phyloP scores from a whole-genome alignment of 2,329 filamentous ascomycete species.

The Fusarium xyrophilum region DNA sequence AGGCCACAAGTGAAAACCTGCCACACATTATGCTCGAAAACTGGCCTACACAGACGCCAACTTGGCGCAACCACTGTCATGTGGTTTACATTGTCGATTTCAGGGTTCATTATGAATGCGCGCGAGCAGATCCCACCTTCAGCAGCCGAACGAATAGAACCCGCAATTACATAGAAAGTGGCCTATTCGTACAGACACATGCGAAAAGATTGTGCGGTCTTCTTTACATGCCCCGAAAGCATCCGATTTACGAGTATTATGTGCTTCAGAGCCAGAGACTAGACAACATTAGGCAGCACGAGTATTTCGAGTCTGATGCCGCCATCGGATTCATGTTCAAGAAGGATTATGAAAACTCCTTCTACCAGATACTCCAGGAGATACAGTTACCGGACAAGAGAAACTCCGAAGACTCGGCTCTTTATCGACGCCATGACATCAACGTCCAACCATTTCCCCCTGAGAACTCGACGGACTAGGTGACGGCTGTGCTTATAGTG shows the following conservation, averaged over 20 bases:
- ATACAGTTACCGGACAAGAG: neutral
- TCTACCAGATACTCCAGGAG: conserved; percentile 3
- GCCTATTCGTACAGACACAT: conserved; percentile 26
- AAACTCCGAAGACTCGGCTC: neutral
- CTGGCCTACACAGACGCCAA: neutral
- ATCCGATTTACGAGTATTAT: conserved; percentile 1
- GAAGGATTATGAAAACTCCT: conserved; percentile 21
- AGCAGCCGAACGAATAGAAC: neutral
- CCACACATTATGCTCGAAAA: neutral
- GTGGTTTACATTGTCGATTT: conserved; percentile 29
- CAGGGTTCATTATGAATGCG: neutral
- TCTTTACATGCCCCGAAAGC: conserved; percentile 18
- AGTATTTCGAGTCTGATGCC: conserved; percentile 17
- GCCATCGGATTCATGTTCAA: conserved; percentile 28
- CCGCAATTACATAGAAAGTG: conserved; percentile 10
- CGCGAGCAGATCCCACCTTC: neutral
- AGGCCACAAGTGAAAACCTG: neutral
- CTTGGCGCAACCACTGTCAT: conserved; percentile 25
- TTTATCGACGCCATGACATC: neutral
- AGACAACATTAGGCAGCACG: conserved; percentile 4
- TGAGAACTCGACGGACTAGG: conserved; percentile 32
- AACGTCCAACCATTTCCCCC: neutral
- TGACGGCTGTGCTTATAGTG: conserved; percentile 21
- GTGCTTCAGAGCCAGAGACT: conserved; percentile 3
- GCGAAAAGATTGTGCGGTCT: conserved; percentile 4